A percentile compares a stretch with the other conserved stretches of the same genome.
Evolutionary conservation across 306 rosid species (phyloP).

Genomic region (Cicer arietinum): DNA sequence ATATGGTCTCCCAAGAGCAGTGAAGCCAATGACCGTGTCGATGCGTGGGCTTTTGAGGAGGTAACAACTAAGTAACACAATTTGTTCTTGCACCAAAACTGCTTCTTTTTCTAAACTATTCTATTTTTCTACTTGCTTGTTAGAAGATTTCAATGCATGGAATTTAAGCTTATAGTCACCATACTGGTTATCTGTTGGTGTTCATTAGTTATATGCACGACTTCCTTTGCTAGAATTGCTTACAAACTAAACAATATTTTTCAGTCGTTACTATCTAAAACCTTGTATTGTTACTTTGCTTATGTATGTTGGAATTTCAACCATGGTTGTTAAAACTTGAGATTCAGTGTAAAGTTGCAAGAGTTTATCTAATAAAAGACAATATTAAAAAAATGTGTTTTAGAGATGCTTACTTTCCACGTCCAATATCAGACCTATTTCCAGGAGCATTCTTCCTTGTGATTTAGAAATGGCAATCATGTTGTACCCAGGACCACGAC

Average conservation of each 20-base stretch:
- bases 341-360: not conserved
- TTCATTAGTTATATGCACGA: slow-evolving; percentile 31
- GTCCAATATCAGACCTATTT: slow-evolving; percentile 1
- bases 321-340: not conserved
- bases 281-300: slow-evolving; percentile 26
- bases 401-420: not conserved
- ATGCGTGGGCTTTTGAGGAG: slow-evolving; percentile 92
- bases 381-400: slow-evolving; percentile 5
- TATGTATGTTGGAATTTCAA: slow-evolving; percentile 11
- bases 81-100: slow-evolving; percentile 30
- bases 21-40: slow-evolving; percentile 53
- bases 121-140: slow-evolving; percentile 22
- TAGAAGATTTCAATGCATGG: slow-evolving; percentile 33
- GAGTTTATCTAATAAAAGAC: not conserved
- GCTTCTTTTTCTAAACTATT: slow-evolving; percentile 27
- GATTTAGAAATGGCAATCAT: slow-evolving; percentile 1
- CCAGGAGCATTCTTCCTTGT: slow-evolving; percentile 13
- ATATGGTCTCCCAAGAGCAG: slow-evolving; percentile 76
- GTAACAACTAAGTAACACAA: slow-evolving; percentile 51
- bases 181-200: slow-evolving; percentile 7
- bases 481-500: not conserved
- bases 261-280: slow-evolving; percentile 33
- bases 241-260: not conserved
- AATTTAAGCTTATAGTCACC: slow-evolving; percentile 12
- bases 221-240: slow-evolving; percentile 23